Conservation (phyloP, 2,329 filamentous ascomycete genomes). For the Apiospora sp. region DNA sequence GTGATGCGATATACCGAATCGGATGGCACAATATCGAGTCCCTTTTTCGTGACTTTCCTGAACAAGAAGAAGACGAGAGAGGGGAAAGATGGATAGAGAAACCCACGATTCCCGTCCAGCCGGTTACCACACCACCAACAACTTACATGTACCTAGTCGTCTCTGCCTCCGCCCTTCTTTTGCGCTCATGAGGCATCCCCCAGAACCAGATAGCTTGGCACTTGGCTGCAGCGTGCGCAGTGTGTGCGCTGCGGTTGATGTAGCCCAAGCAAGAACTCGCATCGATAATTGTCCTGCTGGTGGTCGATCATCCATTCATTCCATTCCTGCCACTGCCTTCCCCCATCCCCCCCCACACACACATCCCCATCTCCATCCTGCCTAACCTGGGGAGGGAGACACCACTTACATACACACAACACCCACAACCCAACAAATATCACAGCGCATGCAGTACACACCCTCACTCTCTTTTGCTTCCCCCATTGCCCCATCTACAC, state of each 20-base stretch:
- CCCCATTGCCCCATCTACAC: neutral
- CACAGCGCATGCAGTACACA: conserved; percentile 8
- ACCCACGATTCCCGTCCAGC: neutral
- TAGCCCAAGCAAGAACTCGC: neutral
- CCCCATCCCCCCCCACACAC: neutral
- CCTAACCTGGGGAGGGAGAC: neutral
- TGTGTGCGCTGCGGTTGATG: no score
- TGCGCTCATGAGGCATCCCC: conserved; percentile 12
- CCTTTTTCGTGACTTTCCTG: neutral
- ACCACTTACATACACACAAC: neutral
- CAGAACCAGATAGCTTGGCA: neutral
- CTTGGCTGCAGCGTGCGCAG: conserved; percentile 9
- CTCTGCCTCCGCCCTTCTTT: neutral
- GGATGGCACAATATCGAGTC: neutral
- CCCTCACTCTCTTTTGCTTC: neutral
- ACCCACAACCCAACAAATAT: neutral
- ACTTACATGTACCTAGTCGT: no score
- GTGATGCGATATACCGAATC: neutral
- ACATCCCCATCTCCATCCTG: neutral
- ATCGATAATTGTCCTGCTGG: conserved; percentile 9
- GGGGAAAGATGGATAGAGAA: neutral
- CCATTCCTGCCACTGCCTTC: neutral
- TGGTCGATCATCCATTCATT: neutral
- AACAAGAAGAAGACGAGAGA: neutral
- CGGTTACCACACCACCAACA: conserved; percentile 13